Base-by-base conservation (phyloP, 306 rosid species). In the Begonia peltatifolia region DNA sequence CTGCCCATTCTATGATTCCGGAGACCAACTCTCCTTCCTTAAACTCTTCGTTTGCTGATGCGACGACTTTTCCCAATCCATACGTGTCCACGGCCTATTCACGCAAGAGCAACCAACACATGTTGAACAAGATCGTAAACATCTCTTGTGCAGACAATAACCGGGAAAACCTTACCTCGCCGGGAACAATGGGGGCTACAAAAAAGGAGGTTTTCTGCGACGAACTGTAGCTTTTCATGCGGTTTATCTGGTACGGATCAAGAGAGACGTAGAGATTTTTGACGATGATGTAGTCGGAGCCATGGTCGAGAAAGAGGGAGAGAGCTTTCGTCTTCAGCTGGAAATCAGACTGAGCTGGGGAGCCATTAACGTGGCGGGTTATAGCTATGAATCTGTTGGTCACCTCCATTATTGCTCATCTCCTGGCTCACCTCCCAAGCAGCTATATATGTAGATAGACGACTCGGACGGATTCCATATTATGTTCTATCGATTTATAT, bases 1-100 rank as follows among this genome's bases (percentile, higher is more conserved):
- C 85, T 47, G 80, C 94, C 96, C 92, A 87, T 10, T 81, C 51
- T 50, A 84, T 61, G 1, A 76, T 12, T 23, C 94, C 94, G 23
- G 74, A 47, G 46, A 84, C 85, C 71, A 87, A 70, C 53, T 84
- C 94, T 41, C 71, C 87, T 60, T 79, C 73, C 60, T 70, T 65
- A 68, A 72, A 87, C 36, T 72, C 82, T 4, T 57, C 52, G 68
- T 63, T 76, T 18, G 64, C 83, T 20, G 85, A 84, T 47, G 66
- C 77, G 68, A 81, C 74, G 25, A 84, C 94, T 64, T 70, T 77
- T 2, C 67, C 94, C 53, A 74, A 69, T 46, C 66, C 84, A 47
- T 49, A 8, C 14, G 69, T 72, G 50, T 80, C 87, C n/a, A 83
- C 62, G 6, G 43, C 63, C 94, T 87, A 25, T 51, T 14, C 11